These are phyloP conservation scores for Prunus yedoensis DNA, from an alignment of 331 rosid genomes.

Conservation along the genomic window DNA sequence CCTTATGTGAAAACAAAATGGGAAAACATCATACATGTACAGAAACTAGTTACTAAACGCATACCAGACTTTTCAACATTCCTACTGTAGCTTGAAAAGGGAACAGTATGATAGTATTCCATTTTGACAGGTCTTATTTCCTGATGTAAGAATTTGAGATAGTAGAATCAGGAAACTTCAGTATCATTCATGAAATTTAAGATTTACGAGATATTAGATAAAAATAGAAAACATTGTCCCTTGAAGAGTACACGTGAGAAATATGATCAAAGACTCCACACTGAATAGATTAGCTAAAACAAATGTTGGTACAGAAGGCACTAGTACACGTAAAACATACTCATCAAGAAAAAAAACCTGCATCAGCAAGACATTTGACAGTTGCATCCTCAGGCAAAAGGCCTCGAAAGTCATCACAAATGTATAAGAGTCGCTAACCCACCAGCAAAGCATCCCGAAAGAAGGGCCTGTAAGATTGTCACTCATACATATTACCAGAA, in stretches of 20 bases:
- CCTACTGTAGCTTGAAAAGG: background rate
- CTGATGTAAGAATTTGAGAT: too few relatives aligned
- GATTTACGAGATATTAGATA: too few relatives aligned
- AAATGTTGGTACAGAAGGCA: constrained; percentile 17
- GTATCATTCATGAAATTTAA: too few relatives aligned
- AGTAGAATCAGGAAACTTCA: too few relatives aligned
- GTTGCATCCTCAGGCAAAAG: constrained; percentile 54
- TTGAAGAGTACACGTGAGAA: background rate
- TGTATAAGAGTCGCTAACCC: constrained; percentile 94
- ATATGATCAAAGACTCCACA: background rate
- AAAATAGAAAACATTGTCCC: background rate
- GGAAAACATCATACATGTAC: too few relatives aligned
- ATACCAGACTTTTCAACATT: background rate
- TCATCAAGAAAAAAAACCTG: constrained; percentile 95
- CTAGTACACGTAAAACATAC: constrained; percentile 53
- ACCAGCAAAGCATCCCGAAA: constrained; percentile 98
- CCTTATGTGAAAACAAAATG: too few relatives aligned
- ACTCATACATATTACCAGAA: background rate
- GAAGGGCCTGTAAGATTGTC: constrained; percentile 64
- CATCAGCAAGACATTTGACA: constrained; percentile 90
- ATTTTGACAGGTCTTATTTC: background rate
- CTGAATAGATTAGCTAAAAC: background rate
- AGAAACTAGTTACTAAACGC: too few relatives aligned
- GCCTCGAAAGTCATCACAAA: constrained; percentile 69
- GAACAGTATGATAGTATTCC: background rate